Conservation (phyloP, 108 stramenopile species). For the Fragilaria crotonensis region DNA sequence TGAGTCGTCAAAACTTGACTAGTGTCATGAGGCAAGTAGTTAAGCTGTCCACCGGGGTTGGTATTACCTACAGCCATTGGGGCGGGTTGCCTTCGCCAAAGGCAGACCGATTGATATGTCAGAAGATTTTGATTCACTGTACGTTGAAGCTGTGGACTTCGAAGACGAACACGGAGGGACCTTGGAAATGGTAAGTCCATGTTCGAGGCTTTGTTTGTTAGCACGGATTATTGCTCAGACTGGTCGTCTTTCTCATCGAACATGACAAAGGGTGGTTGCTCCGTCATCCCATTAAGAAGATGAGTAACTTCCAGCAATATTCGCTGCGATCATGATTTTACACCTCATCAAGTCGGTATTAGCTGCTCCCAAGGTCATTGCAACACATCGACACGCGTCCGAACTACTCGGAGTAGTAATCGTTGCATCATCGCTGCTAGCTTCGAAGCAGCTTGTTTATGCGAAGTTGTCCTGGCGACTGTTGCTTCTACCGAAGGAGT, state of each 20-base stretch:
- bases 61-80: background rate
- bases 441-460: too few species aligned
- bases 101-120: background rate
- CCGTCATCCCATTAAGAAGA: constrained; percentile 22
- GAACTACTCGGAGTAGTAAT: too few species aligned
- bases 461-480: too few species aligned
- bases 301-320: constrained; percentile 11
- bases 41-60: background rate
- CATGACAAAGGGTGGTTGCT: constrained; percentile 20
- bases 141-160: constrained; percentile 9
- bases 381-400: too few species aligned
- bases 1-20: background rate
- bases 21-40: background rate
- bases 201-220: background rate
- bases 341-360: too few species aligned
- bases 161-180: constrained; percentile 20
- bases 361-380: too few species aligned
- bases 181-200: constrained; percentile 13
- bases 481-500: too few species aligned
- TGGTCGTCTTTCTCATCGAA: too few species aligned
- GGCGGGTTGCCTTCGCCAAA: background rate
- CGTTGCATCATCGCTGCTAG: too few species aligned
- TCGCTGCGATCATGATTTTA: background rate
- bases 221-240: background rate
- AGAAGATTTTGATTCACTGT: constrained; percentile 12